Evolutionary conservation across 805 yeast species (phyloP).

Genomic region (Saturnispora saitoi): DNA sequence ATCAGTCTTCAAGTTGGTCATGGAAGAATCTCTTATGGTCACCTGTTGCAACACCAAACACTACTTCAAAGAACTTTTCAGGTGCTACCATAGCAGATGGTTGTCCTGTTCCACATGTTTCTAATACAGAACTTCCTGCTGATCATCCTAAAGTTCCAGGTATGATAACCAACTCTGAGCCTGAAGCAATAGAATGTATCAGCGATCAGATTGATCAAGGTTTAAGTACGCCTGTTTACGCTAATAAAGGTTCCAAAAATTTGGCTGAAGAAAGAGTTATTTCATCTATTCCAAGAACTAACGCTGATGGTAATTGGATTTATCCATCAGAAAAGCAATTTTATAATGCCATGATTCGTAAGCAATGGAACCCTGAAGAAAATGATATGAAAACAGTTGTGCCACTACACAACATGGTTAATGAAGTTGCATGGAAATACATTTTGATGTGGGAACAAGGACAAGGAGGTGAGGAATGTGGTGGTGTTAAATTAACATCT

Average conservation of each 20-base stretch:
- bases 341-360: conserved; percentile 87
- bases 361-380: conserved; percentile 77
- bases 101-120: conserved; percentile 11
- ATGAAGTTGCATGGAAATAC: conserved; percentile 86
- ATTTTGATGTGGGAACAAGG: conserved; percentile 74
- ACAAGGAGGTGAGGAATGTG: conserved; percentile 55
- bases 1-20: conserved; percentile 6
- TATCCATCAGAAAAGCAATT: conserved; percentile 95
- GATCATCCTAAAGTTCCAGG: conserved; percentile 19
- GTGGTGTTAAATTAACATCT: conserved; percentile 76
- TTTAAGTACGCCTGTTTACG: conserved; percentile 21
- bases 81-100: not conserved
- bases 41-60: not conserved
- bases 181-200: conserved; percentile 40
- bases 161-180: conserved; percentile 9
- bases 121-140: conserved; percentile 13
- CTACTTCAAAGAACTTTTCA: not conserved
- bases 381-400: conserved; percentile 83
- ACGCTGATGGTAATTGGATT: conserved; percentile 66
- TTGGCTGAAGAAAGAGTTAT: conserved; percentile 70
- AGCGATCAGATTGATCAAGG: conserved; percentile 34
- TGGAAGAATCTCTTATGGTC: conserved; percentile 20
- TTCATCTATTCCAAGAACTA: conserved; percentile 78
- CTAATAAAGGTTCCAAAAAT: conserved; percentile 25
- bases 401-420: conserved; percentile 89